Base-by-base conservation (phyloP, 2,329 filamentous ascomycete species). In the Scedosporium minutisporum region DNA sequence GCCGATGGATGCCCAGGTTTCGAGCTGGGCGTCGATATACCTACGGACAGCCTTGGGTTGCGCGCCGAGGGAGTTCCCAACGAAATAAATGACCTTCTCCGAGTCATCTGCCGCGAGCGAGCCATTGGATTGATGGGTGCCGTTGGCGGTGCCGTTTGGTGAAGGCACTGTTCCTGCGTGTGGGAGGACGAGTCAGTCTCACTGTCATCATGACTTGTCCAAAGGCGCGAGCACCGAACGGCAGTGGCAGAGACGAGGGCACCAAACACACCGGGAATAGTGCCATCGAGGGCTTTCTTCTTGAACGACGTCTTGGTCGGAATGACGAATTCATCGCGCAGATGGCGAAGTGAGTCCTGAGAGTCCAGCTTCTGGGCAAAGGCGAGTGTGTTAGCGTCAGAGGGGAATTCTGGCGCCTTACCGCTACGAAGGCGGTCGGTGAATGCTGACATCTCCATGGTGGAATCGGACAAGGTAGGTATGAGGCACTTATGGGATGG, bases 1-100 rank as follows among this genome's bases (percentile, higher is more conserved):
- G 25, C 87, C 91, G 67, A 93, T 88, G 0, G 85, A 86, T 1
- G 86, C 86, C 91, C 91, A 96, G 9, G 89, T 90, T 58, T 86
- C 80, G 2, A 95, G 80, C 68, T 93, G 90, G 27, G 84, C 80
- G 62, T 85, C 78, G 65, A 95, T 78, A 58, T 81, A 79, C 1
- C 84, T 85, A 29, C 80, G 79, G n/a, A 72, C 74, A 62, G 71
- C 71, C 63, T 80, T 83, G 55, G 93, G 91, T 72, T 96, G 92
- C 3, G 93, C 82, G 44, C 92, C 92, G 1, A 96, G 82, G 0
- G 91, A 96, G 77, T 96, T 96, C 63, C 93, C 93, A 67, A 91
- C 93, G 65, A 97, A 86, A 73, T 96, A 97, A 38, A 38, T 38
- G 33, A 38, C 33, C 33, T 38, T 38, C 33, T 38, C 33, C 33